phyloP scores from a whole-genome alignment of 139 green algal genomes.

The Micractinium conductrix region DNA sequence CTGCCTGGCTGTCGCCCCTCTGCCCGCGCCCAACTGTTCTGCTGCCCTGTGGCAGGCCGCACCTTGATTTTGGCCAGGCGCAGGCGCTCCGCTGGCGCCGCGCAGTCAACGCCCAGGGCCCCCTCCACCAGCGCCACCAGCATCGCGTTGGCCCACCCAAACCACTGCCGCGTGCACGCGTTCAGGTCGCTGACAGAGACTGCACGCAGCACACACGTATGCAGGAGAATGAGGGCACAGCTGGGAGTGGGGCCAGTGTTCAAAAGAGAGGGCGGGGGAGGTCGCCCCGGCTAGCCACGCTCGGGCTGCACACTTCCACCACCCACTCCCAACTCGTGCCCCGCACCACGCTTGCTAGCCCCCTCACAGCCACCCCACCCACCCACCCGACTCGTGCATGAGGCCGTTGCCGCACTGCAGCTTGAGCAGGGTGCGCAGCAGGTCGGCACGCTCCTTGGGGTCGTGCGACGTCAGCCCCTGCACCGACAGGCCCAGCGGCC shows the following conservation, averaged over 20 bases:
- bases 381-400: constrained; percentile 56
- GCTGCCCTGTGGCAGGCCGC: too few species aligned
- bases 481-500: constrained; percentile 55
- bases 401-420: constrained; percentile 59
- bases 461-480: constrained; percentile 45
- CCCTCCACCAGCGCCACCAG: constrained; percentile 52
- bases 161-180: constrained; percentile 39
- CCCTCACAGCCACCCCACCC: background rate
- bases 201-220: background rate
- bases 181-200: background rate
- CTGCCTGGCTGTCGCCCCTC: too few species aligned
- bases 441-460: background rate
- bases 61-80: constrained; percentile 24
- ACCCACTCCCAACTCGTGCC: too few species aligned
- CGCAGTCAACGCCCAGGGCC: constrained; percentile 51
- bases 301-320: too few species aligned
- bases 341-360: constrained; percentile 1
- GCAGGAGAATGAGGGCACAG: background rate
- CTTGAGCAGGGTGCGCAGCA: constrained; percentile 48
- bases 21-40: too few species aligned
- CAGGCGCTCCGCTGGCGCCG: constrained; percentile 15
- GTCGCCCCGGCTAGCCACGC: too few species aligned
- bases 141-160: constrained; percentile 66
- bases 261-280: too few species aligned
- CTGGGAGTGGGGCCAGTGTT: too few species aligned